Base-by-base conservation (phyloP, 345 rosid species). In the Linum trigynum region DNA sequence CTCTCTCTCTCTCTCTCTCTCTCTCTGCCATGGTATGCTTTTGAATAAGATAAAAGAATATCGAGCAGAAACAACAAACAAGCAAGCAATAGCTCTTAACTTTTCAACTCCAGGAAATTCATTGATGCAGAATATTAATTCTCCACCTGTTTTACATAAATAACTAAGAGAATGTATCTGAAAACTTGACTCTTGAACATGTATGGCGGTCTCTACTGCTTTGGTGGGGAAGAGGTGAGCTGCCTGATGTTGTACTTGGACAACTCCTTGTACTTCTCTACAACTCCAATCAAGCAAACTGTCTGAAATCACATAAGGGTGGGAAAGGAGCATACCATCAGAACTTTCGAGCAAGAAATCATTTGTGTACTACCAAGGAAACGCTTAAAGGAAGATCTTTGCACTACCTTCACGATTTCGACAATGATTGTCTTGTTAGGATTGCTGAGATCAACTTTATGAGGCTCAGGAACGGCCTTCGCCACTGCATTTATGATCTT, bases 381-480 rank as follows among this genome's bases (percentile, higher is more conserved):
- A 48, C 53, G 14, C 9, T 6, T 12, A 48, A 48, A 48, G 53
- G 53, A 48, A 3, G 3, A 6, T 48, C 53, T 48, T 48, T 48
- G 3, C 14, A 3, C 72, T 74, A 90, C 96, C 97, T 87, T 91
- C 45, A 89, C 84, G 77, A 94, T 79, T 79, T 91, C 91, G 56
- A 94, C 99, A 36, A 90, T 80, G 17, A 94, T 85, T 1, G 89
- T 84, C 83, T 81, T 82, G 70, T 85, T 91, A 0, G 97, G 99
- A 69, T 84, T 91, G 80, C 80, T 85, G 70, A 94, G 88, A 82
- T 91, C 92, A 67, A 94, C 99, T 77, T 85, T 94, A 63, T 91
- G 97, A 55, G 99, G 97, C 37, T 75, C 87, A 60, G 97, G 96
- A 65, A 94, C 67, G 45, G 95, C 83, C 76, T 91, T 88, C 8